These are phyloP conservation scores for Penicillium griseofulvum DNA, from an alignment of 2,329 filamentous ascomycete species.

Conservation along the genomic window DNA sequence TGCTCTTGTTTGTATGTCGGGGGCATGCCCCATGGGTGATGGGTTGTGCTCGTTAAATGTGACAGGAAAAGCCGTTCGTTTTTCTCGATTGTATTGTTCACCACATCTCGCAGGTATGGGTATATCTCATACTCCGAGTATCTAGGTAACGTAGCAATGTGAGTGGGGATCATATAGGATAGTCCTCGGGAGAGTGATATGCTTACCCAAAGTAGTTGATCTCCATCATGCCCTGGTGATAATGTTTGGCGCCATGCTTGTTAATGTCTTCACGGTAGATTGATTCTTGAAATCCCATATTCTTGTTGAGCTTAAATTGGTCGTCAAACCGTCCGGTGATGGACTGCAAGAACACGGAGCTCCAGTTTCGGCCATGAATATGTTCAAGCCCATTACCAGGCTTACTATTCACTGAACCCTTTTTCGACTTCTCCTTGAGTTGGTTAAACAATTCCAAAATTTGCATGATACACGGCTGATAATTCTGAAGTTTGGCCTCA, in stretches of 20 bases:
- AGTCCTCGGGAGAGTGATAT: background rate
- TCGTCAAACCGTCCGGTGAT: constrained; percentile 33
- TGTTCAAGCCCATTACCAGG: background rate
- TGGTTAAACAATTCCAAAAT: constrained; percentile 33
- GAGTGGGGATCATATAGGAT: background rate
- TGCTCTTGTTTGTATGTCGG: constrained; percentile 25
- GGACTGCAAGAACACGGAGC: constrained; percentile 31
- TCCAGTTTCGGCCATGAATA: constrained; percentile 30
- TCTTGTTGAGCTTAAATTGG: constrained; percentile 26
- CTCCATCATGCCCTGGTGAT: constrained; percentile 27
- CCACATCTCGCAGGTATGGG: constrained; percentile 29
- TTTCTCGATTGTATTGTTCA: constrained; percentile 26
- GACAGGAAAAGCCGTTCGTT: constrained; percentile 31
- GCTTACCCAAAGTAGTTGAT: constrained; percentile 47
- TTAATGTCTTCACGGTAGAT: constrained; percentile 32
- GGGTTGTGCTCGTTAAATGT: constrained; percentile 36
- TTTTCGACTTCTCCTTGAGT: constrained; percentile 11
- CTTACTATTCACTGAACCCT: background rate
- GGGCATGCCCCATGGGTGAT: constrained; percentile 46
- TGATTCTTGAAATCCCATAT: constrained; percentile 38
- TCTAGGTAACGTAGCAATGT: background rate
- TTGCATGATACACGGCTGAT: constrained; percentile 35
- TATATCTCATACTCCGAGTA: constrained; percentile 24
- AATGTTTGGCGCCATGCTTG: constrained; percentile 32
- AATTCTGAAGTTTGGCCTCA: constrained; percentile 27